Evolutionary conservation across 2,329 filamentous ascomycete species (phyloP).

Genomic region (Daldinia sp.): DNA sequence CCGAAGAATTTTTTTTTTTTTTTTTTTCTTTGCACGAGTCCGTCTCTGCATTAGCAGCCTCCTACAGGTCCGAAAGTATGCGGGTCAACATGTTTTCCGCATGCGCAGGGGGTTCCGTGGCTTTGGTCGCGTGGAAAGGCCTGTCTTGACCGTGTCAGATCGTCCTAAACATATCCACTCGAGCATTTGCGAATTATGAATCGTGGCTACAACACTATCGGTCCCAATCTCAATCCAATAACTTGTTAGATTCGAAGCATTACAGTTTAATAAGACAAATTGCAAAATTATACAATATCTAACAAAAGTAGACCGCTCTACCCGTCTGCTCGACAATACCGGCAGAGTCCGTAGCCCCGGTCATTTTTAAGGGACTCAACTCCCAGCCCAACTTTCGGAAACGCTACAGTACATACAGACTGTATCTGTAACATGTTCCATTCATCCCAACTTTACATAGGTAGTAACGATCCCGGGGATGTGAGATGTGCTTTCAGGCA

Average conservation of each 20-base stretch:
- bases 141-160: constrained; percentile 36
- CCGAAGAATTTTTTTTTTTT: constrained; percentile 39
- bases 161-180: constrained; percentile 23
- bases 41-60: constrained; percentile 37
- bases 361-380: constrained; percentile 4
- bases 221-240: constrained; percentile 1
- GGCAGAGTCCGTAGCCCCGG: constrained; percentile 16
- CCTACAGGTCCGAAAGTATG: constrained; percentile 18
- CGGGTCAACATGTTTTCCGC: constrained; percentile 29
- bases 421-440: constrained; percentile 7
- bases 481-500: constrained; percentile 21
- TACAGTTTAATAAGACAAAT: constrained; percentile 10
- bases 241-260: constrained; percentile 9
- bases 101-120: constrained; percentile 29
- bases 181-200: constrained; percentile 23
- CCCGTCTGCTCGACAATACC: background rate
- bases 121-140: constrained; percentile 36
- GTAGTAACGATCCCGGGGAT: background rate
- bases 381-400: background rate
- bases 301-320: background rate
- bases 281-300: constrained; percentile 5
- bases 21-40: constrained; percentile 41
- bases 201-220: constrained; percentile 14
- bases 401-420: background rate
- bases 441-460: constrained; percentile 1